Conservation (phyloP, 257 asterid genomes). For the Fraxinus excelsior region DNA sequence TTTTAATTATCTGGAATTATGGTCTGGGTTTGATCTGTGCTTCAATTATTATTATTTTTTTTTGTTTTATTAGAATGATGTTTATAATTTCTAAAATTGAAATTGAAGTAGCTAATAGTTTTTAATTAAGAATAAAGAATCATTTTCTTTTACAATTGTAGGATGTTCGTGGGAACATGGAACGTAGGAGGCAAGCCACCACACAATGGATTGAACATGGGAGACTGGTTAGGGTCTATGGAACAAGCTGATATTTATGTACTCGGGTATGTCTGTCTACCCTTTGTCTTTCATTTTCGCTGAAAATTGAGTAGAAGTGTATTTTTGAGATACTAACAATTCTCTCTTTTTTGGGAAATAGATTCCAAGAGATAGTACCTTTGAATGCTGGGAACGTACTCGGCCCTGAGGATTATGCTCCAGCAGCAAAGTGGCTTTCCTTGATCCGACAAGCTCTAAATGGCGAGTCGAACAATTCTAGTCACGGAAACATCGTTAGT, state of each 20-base stretch:
- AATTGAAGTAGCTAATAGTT: too few species aligned
- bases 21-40: neutral
- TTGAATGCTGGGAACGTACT: constrained; percentile 80
- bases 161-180: constrained; percentile 96
- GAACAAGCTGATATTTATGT: constrained; percentile 77
- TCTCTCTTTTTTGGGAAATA: constrained; percentile 17
- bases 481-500: neutral
- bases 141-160: constrained; percentile 21
- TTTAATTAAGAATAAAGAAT: neutral
- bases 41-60: neutral
- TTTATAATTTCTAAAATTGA: too few species aligned
- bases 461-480: constrained; percentile 9
- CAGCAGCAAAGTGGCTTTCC: constrained; percentile 76
- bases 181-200: constrained; percentile 95
- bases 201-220: constrained; percentile 46
- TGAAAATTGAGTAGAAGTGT: neutral
- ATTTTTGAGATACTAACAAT: too few species aligned
- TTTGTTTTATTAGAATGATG: neutral
- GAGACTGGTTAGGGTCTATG: constrained; percentile 64
- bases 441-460: constrained; percentile 59
- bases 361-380: constrained; percentile 93
- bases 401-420: constrained; percentile 69
- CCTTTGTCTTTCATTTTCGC: neutral
- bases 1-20: neutral
- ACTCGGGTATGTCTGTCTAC: constrained; percentile 54